Percentiles rank a stretch among this genome's conserved stretches.
These are phyloP conservation scores for Lyophyllum decastes DNA, from an alignment of 768 basidiomycete species.

Conservation along the genomic window DNA sequence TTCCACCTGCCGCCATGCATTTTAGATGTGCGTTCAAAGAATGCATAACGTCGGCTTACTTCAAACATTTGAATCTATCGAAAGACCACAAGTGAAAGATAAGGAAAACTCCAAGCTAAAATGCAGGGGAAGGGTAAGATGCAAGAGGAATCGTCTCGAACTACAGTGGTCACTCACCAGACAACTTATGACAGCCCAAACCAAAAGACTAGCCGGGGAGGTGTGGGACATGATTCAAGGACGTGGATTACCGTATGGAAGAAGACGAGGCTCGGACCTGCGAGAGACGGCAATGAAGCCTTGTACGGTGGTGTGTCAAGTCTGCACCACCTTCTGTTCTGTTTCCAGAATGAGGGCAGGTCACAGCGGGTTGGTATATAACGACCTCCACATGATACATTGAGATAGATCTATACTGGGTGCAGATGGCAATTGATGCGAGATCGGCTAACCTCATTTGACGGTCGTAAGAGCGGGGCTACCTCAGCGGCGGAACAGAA, in stretches of 20 bases:
- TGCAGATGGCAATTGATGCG: constrained; percentile 11
- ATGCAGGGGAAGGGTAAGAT: not conserved
- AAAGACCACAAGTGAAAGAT: constrained; percentile 79
- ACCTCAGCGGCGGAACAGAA: not conserved
- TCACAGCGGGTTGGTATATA: constrained; percentile 4
- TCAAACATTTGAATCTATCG: constrained; percentile 75
- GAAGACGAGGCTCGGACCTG: constrained; percentile 24
- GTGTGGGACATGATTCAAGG: constrained; percentile 55
- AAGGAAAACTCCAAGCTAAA: constrained; percentile 61
- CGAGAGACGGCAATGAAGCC: constrained; percentile 14
- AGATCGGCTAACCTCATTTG: constrained; percentile 11
- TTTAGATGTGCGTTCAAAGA: not conserved
- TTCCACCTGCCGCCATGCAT: constrained; percentile 55
- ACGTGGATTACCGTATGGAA: constrained; percentile 14
- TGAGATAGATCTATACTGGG: not conserved
- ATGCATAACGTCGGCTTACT: constrained; percentile 34
- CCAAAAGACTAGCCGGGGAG: constrained; percentile 58
- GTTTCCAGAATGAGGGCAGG: not conserved
- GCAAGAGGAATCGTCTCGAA: not conserved
- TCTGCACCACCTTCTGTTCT: constrained; percentile 1
- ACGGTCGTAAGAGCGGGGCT: not conserved
- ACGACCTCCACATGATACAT: constrained; percentile 12
- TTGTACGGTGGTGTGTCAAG: constrained; percentile 6
- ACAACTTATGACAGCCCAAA: constrained; percentile 59
- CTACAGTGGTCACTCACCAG: constrained; percentile 40